Base-by-base conservation (phyloP, 805 yeast genomes). In the Candida rishiriensis region DNA sequence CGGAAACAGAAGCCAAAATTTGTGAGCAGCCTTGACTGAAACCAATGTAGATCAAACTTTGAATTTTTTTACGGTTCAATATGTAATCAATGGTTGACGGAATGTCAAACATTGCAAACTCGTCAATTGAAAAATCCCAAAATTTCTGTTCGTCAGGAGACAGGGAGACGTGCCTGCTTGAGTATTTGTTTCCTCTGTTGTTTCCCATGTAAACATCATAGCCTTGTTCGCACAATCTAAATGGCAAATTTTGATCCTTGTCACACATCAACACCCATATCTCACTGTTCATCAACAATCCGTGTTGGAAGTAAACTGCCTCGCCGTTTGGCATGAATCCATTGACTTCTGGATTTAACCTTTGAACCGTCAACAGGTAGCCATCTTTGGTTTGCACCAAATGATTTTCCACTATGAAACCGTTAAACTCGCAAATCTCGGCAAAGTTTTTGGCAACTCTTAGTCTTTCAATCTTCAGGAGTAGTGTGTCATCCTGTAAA, bases 21-120 rank as follows among this genome's bases (percentile, higher is more conserved):
- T 93, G 98, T 3, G 98, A 95, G 2, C 96, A 83, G 12, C 99
- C 99, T 63, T 91, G 99, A 29, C 91, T 81, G 61, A 93, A 93
- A 1, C 98, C 99, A 54, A 91, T 74, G 59, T 89, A 91, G 1
- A 80, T 76, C 32, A 90, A 66, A 14, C 64, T 51, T 28, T 54
- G 51, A 49, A 53, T 65, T 3, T 69, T 61, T 2, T 89, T 79
- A 29, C 66, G 61, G 2, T 70, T 60, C 43, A 91, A 64, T 18
- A 93, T 80, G 61, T 85, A 87, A 57, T 86, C 83, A 29, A 93
- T 79, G 8, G 87, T 75, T 57, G 85, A 79, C 2, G 98, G 98
- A 34, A 93, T 88, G 62, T 91, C 98, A 60, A 78, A 87, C 44
- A 87, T 65, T 1, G 97, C 96, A 68, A 90, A 88, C 64, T 91